Evolutionary conservation across 306 rosid genomes (phyloP).

Genomic region (Vachellia pachyceras): DNA sequence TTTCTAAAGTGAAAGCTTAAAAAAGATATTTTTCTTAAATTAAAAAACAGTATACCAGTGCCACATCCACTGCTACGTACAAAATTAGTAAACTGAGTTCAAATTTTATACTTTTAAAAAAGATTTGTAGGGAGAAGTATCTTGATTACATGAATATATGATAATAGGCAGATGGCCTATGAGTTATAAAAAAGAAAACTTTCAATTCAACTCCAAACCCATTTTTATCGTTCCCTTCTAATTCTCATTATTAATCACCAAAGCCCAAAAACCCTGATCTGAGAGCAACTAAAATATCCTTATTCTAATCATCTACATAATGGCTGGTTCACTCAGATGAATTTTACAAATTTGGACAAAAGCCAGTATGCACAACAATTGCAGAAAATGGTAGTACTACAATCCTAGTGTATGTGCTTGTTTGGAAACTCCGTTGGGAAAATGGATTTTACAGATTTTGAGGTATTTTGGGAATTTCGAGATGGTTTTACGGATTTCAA

Average conservation of each 20-base stretch:
- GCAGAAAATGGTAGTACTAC: constrained; percentile 13
- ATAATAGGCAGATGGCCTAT: too few species aligned
- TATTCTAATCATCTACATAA: too few species aligned
- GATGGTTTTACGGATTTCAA: too few species aligned
- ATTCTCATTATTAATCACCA: constrained; percentile 49
- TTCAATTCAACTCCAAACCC: background rate
- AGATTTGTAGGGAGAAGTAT: too few species aligned
- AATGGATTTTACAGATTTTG: too few species aligned
- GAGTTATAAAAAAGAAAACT: background rate
- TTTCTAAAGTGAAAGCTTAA: constrained; percentile 34
- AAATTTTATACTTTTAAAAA: too few species aligned
- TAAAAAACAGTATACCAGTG: background rate
- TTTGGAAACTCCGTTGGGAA: too few species aligned
- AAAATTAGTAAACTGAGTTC: too few species aligned
- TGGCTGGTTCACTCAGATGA: background rate
- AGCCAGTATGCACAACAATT: background rate
- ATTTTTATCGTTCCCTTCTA: constrained; percentile 41
- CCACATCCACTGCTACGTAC: background rate
- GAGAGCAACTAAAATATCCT: constrained; percentile 13
- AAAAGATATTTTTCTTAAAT: background rate
- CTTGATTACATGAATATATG: too few species aligned
- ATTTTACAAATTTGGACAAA: background rate
- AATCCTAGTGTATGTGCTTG: constrained; percentile 21
- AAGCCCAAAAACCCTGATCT: constrained; percentile 33
- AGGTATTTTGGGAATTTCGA: too few species aligned